A percentile compares a stretch with the other conserved stretches of the same genome.
Evolutionary conservation across 495 filamentous ascomycete genomes (phyloP).

Genomic region (Penicillium lagena): DNA sequence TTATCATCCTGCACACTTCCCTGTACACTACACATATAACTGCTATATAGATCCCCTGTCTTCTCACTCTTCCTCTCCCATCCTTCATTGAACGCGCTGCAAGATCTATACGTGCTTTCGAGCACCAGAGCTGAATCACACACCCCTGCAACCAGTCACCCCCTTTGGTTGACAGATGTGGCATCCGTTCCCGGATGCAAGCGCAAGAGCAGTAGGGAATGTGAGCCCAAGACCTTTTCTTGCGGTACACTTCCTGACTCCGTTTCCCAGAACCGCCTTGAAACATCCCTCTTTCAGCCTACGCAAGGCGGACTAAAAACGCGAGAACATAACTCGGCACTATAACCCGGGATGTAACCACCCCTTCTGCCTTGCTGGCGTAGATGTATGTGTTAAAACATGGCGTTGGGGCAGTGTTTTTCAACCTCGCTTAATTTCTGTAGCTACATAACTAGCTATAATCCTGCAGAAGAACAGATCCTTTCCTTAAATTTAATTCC

Average conservation of each 20-base stretch:
- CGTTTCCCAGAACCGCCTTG: slow-evolving; percentile 46
- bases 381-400: too few relatives aligned
- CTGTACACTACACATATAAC: slow-evolving; percentile 22
- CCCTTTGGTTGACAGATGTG: slow-evolving; percentile 20
- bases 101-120: slow-evolving; percentile 33
- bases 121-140: slow-evolving; percentile 28
- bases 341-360: too few relatives aligned
- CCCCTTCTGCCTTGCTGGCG: too few relatives aligned
- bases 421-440: too few relatives aligned
- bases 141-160: slow-evolving; percentile 25
- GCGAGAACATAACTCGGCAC: slow-evolving; percentile 30
- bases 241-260: slow-evolving; percentile 35
- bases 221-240: slow-evolving; percentile 20
- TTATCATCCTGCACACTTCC: slow-evolving; percentile 4
- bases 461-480: too few relatives aligned
- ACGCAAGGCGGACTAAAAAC: slow-evolving; percentile 49
- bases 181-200: slow-evolving; percentile 20
- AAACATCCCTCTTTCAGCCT: slow-evolving; percentile 28
- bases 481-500: too few relatives aligned
- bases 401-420: too few relatives aligned
- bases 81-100: slow-evolving; percentile 8
- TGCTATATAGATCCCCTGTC: slow-evolving; percentile 9
- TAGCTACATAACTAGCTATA: too few relatives aligned
- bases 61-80: not conserved
- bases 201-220: slow-evolving; percentile 39